phyloP scores from a whole-genome alignment of 2,329 filamentous ascomycete species.

The Fusarium sp. region DNA sequence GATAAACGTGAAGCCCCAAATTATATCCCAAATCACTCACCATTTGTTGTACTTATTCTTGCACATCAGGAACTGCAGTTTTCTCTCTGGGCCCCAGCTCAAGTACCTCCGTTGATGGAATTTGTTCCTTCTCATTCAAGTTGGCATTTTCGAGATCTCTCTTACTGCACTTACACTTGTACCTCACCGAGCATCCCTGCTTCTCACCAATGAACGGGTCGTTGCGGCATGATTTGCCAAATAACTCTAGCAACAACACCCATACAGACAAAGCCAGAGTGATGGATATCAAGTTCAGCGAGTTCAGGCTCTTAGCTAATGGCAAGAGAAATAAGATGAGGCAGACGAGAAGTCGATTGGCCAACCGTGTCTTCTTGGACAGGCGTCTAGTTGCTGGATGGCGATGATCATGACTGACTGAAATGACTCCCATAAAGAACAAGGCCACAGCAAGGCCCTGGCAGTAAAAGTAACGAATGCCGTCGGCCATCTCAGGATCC shows the following conservation, averaged over 20 bases:
- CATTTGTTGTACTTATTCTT: slow-evolving; percentile 17
- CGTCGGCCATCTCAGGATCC: slow-evolving; percentile 61
- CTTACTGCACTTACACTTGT: slow-evolving; percentile 57
- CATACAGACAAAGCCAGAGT: slow-evolving; percentile 59
- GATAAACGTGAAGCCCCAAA: not conserved
- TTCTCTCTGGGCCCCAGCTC: slow-evolving; percentile 41
- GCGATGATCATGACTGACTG: slow-evolving; percentile 67
- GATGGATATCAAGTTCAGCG: slow-evolving; percentile 58
- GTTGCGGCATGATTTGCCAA: slow-evolving; percentile 59
- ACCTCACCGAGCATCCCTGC: slow-evolving; percentile 50
- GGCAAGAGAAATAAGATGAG: slow-evolving; percentile 67
- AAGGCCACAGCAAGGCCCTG: slow-evolving; percentile 68
- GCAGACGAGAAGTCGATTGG: slow-evolving; percentile 62
- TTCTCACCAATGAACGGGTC: slow-evolving; percentile 58
- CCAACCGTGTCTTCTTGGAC: slow-evolving; percentile 62
- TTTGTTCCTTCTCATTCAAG: slow-evolving; percentile 45
- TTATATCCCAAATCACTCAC: not conserved
- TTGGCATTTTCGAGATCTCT: slow-evolving; percentile 51
- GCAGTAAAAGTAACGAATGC: slow-evolving; percentile 73
- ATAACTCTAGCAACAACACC: slow-evolving; percentile 62
- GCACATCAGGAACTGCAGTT: slow-evolving; percentile 40
- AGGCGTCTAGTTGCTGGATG: slow-evolving; percentile 61
- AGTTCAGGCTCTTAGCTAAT: slow-evolving; percentile 58
- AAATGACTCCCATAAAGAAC: slow-evolving; percentile 65
- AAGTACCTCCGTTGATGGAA: slow-evolving; percentile 38